Evolutionary conservation across 2,329 filamentous ascomycete species (phyloP), one percentile per base, ranked within the genome.

Genomic region (Sarocladiaceae sp.): DNA sequence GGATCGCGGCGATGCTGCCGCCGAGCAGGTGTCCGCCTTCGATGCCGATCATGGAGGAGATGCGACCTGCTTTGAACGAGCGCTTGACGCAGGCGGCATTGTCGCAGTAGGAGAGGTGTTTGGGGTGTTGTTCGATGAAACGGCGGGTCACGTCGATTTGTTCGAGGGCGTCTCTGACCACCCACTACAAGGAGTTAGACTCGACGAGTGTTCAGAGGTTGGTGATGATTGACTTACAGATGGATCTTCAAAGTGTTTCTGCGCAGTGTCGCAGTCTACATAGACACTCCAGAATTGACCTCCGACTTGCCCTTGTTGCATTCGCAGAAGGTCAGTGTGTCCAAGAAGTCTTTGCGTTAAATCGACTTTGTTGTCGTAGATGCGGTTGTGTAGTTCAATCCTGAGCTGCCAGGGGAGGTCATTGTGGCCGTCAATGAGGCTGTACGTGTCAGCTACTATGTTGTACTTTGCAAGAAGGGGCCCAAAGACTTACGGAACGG

Each of bases 21-120:
- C 67, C 69, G 2, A 66, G 58, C 55, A 68, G 66, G 52, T 71
- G 69, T 4, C 58, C 53, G 15, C 66, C 69, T 56, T 72, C 69
- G 12, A 69, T 64, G 1, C 70, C 69, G 40, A 70, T 62, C 57
- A 69, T 68, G 46, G 64, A 66, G 1, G 68, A 61, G 6, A 71
- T 67, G 8, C 58, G 62, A 1, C 66, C 66, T 1, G 53, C 36
- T 18, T 59, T 57, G 53, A 70, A 71, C 0, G 66, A 64, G 3
- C 54, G 53, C 2, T 53, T 59, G 11, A 61, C 60, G 17, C 65
- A 66, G 2, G 54, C 53, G 1, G 62, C 29, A 1, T 53, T 63
- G 25, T 62, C 60, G 36, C 64, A 66, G 29, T 58, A 64, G 25
- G 58, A 54, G 13, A 64, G 52, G 23, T 60, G 50, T 4, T 58